Base-by-base conservation (phyloP, 2,329 filamentous ascomycete species). In the Monosporascus sp. region DNA sequence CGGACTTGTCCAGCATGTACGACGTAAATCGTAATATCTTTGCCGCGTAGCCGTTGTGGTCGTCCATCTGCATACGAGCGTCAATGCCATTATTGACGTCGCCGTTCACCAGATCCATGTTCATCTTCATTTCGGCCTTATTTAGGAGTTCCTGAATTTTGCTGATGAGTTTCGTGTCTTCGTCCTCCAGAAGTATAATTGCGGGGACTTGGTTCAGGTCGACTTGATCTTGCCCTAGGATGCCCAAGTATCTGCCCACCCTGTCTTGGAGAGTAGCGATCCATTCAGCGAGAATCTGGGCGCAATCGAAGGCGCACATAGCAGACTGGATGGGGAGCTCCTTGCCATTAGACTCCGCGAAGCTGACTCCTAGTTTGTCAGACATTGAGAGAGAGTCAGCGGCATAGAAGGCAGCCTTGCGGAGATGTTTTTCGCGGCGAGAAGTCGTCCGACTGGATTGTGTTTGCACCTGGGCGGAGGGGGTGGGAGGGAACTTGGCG, bases 351-450 rank as follows among this genome's bases (percentile, higher is more conserved):
- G 90, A 86, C 58, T 96, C 91, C 7, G 89, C 87, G 71, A 93
- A 94, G 0, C 90, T 91, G 27, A 93, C 84, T 1, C 91, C 91
- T 14, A 94, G 80, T 66, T 88, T 92, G 68, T 95, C 89, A 2
- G 91, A 88, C 84, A 94, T 94, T 27, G 86, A 84, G 8, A 99
- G 81, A 0, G 92, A 96, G 69, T 97, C 91, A 1, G 91, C 91
- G 1, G 94, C 94, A 66, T 96, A 96, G 66, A 91, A 95, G 0
- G 93, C 94, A n/a, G 94, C 94, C 69, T 93, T 95, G 44, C 93
- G 87, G 20, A 97, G 78, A 64, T 96, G 90, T 59, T 86, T 88
- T 72, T 99, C 93, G 3, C 91, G 86, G 54, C 88, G 86, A 0
- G 88, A 85, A 11, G 81, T 84, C 11, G 78, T 72, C 45, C 73